phyloP scores from a whole-genome alignment of 495 filamentous ascomycete genomes.

The Penicillium ucsense region DNA sequence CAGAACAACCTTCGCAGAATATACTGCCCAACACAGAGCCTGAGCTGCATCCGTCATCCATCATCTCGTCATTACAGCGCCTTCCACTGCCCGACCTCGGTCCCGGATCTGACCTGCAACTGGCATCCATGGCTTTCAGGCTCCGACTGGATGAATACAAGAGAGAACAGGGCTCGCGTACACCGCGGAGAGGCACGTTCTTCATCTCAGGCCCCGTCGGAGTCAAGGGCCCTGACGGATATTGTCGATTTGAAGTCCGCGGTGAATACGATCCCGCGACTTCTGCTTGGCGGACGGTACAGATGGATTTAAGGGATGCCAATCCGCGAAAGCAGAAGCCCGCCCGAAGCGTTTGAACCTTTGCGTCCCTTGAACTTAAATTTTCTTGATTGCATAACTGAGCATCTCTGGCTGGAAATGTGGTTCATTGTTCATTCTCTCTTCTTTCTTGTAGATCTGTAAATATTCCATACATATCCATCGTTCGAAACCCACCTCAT shows the following conservation, averaged over 20 bases:
- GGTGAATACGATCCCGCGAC: conserved; percentile 52
- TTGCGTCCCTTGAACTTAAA: too few relatives aligned
- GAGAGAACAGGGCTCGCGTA: conserved; percentile 6
- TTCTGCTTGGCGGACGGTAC: conserved; percentile 25
- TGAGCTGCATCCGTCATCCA: conserved; percentile 21
- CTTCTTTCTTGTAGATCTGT: too few relatives aligned
- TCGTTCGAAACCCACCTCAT: too few relatives aligned
- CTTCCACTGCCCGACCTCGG: conserved; percentile 29
- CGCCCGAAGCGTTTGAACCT: conserved; percentile 8
- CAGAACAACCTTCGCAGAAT: conserved; percentile 8
- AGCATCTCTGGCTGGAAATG: too few relatives aligned
- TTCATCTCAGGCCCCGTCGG: conserved; percentile 57
- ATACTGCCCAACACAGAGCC: conserved; percentile 6
- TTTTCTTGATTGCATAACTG: too few relatives aligned
- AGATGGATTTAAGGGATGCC: conserved; percentile 26
- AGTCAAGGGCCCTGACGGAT: conserved; percentile 46
- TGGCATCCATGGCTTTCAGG: conserved; percentile 45
- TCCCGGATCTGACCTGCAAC: conserved; percentile 27
- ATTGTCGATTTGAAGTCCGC: conserved; percentile 46
- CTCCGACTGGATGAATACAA: conserved; percentile 34
- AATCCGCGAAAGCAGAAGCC: conserved; percentile 19
- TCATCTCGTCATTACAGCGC: conserved; percentile 27
- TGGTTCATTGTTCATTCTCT: too few relatives aligned
- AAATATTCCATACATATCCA: too few relatives aligned
- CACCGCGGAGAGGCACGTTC: conserved; percentile 55